These are phyloP conservation scores for Acer negundo DNA, from an alignment of 345 rosid species.

Conservation along the genomic window DNA sequence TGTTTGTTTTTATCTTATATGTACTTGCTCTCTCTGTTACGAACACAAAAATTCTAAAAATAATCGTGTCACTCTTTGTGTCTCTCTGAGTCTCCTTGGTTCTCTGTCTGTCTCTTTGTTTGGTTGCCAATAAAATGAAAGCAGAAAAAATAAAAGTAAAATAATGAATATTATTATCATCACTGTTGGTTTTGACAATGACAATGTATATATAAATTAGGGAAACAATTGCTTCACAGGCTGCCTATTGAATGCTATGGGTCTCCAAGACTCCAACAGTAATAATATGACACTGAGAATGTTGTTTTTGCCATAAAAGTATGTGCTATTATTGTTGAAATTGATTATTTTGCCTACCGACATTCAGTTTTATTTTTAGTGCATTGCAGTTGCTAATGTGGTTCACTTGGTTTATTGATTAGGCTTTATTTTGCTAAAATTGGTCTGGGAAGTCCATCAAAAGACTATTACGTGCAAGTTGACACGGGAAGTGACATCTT, in stretches of 20 bases:
- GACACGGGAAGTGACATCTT: conserved; percentile 94
- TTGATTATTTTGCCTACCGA: neutral
- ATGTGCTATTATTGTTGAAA: neutral
- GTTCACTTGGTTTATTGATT: conserved; percentile 29
- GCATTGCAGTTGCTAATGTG: conserved; percentile 23
- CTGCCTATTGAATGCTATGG: neutral
- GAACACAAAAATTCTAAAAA: too few relatives aligned
- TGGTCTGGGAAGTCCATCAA: conserved; percentile 71
- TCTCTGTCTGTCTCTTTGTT: neutral
- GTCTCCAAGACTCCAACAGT: neutral
- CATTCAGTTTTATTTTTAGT: neutral
- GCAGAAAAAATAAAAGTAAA: neutral
- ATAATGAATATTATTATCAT: neutral
- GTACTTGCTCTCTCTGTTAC: neutral
- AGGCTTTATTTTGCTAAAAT: conserved; percentile 81
- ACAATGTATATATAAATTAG: neutral
- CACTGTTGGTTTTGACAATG: neutral
- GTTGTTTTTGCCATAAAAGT: neutral
- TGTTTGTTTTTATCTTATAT: neutral
- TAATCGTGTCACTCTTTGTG: too few relatives aligned
- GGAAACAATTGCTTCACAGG: neutral
- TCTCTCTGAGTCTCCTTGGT: too few relatives aligned
- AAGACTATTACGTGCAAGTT: conserved; percentile 80
- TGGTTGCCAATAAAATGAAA: neutral
- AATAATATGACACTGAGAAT: neutral